Conservation (phyloP, 306 rosid genomes). For the Corylus heterophylla region DNA sequence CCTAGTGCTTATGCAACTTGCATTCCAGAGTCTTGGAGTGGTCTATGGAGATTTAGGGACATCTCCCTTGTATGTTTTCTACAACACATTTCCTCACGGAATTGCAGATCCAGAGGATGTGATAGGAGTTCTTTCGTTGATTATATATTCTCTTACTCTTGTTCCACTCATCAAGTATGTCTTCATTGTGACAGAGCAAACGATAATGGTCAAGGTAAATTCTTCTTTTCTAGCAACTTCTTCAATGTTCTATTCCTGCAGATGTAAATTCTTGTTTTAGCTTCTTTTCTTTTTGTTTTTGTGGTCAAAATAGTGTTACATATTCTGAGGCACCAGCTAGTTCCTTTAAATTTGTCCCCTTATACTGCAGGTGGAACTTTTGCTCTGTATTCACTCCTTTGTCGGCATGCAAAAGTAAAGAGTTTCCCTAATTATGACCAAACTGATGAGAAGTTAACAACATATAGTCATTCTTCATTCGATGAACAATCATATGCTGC, state of each 20-base stretch:
- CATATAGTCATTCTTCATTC: conserved; percentile 84
- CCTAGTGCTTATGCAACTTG: conserved; percentile 82
- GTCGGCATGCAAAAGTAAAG: conserved; percentile 91
- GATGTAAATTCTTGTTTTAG: no score
- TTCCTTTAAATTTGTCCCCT: conserved; percentile 24
- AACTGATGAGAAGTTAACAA: conserved; percentile 91
- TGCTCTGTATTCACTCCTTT: conserved; percentile 95
- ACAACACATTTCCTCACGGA: conserved; percentile 77
- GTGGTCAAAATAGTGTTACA: no score
- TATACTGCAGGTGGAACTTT: conserved; percentile 84
- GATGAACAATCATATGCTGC: conserved; percentile 85
- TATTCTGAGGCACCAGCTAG: not conserved
- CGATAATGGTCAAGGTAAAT: conserved; percentile 95
- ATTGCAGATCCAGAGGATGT: conserved; percentile 74
- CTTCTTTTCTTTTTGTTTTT: no score
- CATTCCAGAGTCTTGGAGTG: conserved; percentile 97
- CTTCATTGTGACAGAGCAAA: conserved; percentile 79
- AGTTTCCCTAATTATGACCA: conserved; percentile 93
- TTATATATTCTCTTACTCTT: conserved; percentile 95
- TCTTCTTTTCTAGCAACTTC: no score
- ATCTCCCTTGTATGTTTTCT: conserved; percentile 92
- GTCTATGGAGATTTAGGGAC: conserved; percentile 99
- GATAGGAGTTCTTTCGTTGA: conserved; percentile 91
- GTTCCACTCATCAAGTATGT: conserved; percentile 93
- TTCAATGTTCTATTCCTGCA: no score